A percentile compares a stretch with the other conserved stretches of the same genome.
These are phyloP conservation scores for Solanum sparsipilum DNA, from an alignment of 257 asterid genomes.

Conservation along the genomic window DNA sequence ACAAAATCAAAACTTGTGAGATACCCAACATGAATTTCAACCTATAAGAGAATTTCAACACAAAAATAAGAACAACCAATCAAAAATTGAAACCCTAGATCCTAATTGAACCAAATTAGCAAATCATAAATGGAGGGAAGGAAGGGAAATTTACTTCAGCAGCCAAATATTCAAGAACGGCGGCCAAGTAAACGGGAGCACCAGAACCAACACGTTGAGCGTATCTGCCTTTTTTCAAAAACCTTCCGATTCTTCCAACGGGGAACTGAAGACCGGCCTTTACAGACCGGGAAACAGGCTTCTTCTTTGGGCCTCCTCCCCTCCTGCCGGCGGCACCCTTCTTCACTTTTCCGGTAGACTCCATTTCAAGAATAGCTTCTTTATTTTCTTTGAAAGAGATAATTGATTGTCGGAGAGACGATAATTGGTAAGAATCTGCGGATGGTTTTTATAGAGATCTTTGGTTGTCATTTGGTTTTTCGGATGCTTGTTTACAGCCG, in stretches of 20 bases:
- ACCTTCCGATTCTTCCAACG: conserved; percentile 36
- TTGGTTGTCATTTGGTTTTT: background rate
- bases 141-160: conserved; percentile 17
- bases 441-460: background rate
- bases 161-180: conserved; percentile 31
- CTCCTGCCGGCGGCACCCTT: conserved; percentile 38
- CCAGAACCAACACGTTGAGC: conserved; percentile 30
- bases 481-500: background rate
- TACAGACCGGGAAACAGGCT: conserved; percentile 23
- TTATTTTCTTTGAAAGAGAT: background rate
- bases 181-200: conserved; percentile 34
- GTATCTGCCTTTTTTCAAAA: conserved; percentile 27
- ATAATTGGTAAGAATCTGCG: background rate
- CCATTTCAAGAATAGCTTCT: background rate
- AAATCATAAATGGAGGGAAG: background rate
- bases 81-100: background rate
- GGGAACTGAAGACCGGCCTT: conserved; percentile 41
- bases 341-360: conserved; percentile 17
- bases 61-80: background rate
- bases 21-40: background rate
- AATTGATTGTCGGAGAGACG: background rate
- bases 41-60: background rate
- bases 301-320: conserved; percentile 35
- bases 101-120: background rate
- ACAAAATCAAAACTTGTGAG: background rate